These are phyloP conservation scores for Aureobasidium uvarum DNA, from an alignment of 2,329 filamentous ascomycete species.

Conservation along the genomic window DNA sequence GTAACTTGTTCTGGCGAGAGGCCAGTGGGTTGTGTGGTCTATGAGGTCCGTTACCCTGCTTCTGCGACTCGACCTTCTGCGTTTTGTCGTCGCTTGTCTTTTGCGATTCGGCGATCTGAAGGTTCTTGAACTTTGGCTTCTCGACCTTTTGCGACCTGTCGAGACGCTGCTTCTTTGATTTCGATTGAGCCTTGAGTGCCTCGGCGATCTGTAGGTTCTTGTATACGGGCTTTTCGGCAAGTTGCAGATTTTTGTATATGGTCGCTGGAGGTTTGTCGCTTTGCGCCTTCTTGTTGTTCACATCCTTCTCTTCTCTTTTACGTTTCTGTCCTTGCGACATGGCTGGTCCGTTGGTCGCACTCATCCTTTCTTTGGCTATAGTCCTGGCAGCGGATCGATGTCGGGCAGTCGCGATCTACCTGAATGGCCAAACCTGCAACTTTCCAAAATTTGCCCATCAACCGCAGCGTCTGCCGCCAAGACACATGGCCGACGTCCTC, in stretches of 20 bases:
- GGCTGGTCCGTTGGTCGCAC: background rate
- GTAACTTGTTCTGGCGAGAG: background rate
- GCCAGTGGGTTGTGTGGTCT: slow-evolving; percentile 6
- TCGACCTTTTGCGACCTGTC: background rate
- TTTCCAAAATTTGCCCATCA: slow-evolving; percentile 1
- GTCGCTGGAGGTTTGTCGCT: background rate
- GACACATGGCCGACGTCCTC: background rate
- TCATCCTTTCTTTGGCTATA: background rate
- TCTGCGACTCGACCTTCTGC: background rate
- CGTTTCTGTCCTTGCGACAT: slow-evolving; percentile 25
- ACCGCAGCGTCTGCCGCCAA: slow-evolving; percentile 11
- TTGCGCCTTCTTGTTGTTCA: background rate
- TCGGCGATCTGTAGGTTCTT: slow-evolving; percentile 17
- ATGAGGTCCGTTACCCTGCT: background rate
- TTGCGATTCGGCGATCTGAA: slow-evolving; percentile 16
- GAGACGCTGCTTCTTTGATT: background rate
- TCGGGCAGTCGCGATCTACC: background rate
- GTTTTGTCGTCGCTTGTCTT: background rate
- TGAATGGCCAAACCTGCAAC: slow-evolving; percentile 6
- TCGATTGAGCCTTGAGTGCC: background rate
- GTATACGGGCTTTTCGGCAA: slow-evolving; percentile 16
- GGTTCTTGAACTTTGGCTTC: slow-evolving; percentile 21
- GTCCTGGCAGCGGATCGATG: background rate
- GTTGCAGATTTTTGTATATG: slow-evolving; percentile 24
- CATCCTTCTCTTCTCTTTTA: slow-evolving; percentile 23